phyloP scores from a whole-genome alignment of 768 basidiomycete species.

The Tephrocybe sp. region DNA sequence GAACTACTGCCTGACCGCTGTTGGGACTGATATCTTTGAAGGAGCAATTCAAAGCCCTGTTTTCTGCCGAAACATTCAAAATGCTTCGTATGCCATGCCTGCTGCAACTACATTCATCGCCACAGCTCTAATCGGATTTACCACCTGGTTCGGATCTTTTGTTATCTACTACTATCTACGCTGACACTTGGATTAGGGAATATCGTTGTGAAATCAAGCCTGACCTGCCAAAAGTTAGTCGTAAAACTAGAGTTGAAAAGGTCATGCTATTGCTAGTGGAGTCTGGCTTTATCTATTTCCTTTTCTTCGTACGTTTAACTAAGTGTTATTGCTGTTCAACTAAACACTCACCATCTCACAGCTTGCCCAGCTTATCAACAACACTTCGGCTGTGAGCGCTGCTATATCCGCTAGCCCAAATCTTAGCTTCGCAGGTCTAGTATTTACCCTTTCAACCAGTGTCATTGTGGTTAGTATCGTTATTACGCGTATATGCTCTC shows the following conservation, averaged over 20 bases:
- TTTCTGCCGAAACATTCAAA: constrained; percentile 11
- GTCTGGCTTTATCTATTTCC: constrained; percentile 9
- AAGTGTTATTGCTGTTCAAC: neutral
- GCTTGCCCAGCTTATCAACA: constrained; percentile 6
- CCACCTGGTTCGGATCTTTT: constrained; percentile 4
- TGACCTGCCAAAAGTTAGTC: neutral
- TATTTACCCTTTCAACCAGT: constrained; percentile 5
- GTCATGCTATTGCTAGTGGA: constrained; percentile 5
- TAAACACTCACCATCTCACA: neutral
- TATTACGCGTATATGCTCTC: neutral
- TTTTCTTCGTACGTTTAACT: constrained; percentile 7
- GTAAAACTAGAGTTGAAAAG: constrained; percentile 2
- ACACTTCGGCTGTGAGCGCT: neutral
- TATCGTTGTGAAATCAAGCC: constrained; percentile 1
- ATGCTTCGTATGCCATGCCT: constrained; percentile 9
- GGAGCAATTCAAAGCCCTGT: constrained; percentile 7
- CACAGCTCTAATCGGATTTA: constrained; percentile 3
- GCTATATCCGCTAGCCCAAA: neutral
- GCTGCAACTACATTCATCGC: constrained; percentile 8
- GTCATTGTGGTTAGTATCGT: constrained; percentile 3
- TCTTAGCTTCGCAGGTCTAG: constrained; percentile 8
- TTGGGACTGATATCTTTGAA: constrained; percentile 9
- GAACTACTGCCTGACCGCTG: constrained; percentile 6
- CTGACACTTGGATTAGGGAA: constrained; percentile 1
- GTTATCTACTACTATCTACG: neutral